These are phyloP conservation scores for Nicotiana paniculata DNA, from an alignment of 257 asterid species.

Conservation along the genomic window DNA sequence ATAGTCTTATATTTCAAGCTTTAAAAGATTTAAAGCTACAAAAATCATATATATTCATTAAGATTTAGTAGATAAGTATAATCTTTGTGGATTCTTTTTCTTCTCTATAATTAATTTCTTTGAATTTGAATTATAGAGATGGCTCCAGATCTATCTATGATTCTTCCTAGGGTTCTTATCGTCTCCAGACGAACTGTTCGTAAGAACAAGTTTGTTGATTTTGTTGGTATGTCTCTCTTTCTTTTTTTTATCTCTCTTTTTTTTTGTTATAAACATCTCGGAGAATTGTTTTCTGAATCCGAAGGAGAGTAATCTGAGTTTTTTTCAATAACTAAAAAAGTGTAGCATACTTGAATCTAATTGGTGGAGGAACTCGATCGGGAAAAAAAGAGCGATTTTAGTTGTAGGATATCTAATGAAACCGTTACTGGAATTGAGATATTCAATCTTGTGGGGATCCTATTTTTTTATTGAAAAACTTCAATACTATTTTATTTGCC, in stretches of 20 bases:
- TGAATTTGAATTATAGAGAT: neutral
- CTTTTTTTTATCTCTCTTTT: neutral
- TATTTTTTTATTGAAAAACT: too few species aligned
- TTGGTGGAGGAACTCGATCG: neutral
- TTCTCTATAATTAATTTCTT: neutral
- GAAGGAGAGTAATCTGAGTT: neutral
- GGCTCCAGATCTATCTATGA: conserved; percentile 46
- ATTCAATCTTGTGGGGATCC: neutral
- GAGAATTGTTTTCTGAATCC: neutral
- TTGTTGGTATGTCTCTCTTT: conserved; percentile 42
- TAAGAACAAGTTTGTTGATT: conserved; percentile 71
- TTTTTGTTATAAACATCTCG: neutral
- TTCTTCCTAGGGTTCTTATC: conserved; percentile 64
- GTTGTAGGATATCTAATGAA: neutral
- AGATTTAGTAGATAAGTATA: neutral
- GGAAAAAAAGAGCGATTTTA: neutral
- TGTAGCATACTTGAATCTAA: neutral
- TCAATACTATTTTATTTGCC: too few species aligned
- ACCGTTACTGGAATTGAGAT: neutral
- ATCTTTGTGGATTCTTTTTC: neutral
- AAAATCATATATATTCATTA: neutral
- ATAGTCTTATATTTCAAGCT: neutral
- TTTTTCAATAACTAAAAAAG: neutral
- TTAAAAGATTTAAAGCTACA: neutral
- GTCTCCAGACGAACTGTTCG: conserved; percentile 68